Evolutionary conservation across 1,284 basidiomycete species (phyloP).

Genomic region (Stygiomarasmius scandens): DNA sequence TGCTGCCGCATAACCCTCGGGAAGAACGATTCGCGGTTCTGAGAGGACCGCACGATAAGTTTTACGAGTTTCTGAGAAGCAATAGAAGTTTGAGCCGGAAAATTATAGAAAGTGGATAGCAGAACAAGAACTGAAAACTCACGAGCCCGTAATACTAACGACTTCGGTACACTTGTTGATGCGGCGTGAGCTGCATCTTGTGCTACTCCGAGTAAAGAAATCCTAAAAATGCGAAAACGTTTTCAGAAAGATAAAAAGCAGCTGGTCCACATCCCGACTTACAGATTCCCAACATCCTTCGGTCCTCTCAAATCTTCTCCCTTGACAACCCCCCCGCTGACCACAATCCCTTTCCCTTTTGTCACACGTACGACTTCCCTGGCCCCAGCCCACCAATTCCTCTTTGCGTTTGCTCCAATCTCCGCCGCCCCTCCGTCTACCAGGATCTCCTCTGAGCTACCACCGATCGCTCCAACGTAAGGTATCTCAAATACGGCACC

Average conservation of each 20-base stretch:
- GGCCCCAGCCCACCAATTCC: conserved; percentile 83
- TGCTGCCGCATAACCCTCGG: conserved; percentile 24
- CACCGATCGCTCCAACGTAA: conserved; percentile 73
- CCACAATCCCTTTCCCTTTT: conserved; percentile 72
- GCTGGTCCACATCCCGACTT: conserved; percentile 25
- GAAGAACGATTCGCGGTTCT: conserved; percentile 66
- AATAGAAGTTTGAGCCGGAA: background rate
- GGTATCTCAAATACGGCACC: conserved; percentile 84
- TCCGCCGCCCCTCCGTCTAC: conserved; percentile 52
- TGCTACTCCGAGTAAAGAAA: conserved; percentile 65
- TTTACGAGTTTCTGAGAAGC: conserved; percentile 43
- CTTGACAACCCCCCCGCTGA: conserved; percentile 63
- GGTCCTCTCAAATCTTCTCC: conserved; percentile 68
- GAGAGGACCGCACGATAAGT: conserved; percentile 74
- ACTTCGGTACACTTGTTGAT: conserved; percentile 62
- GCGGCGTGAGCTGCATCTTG: conserved; percentile 69
- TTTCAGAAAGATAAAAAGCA: background rate
- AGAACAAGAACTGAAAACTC: conserved; percentile 30
- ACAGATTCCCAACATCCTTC: conserved; percentile 76
- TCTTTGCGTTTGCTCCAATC: conserved; percentile 51
- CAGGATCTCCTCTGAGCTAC: conserved; percentile 51
- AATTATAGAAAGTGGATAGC: background rate
- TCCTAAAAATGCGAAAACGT: conserved; percentile 41
- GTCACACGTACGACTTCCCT: conserved; percentile 75
- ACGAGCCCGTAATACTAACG: conserved; percentile 74